These are phyloP conservation scores for Xylaria sp. DNA, from an alignment of 2,329 filamentous ascomycete genomes.

Conservation along the genomic window DNA sequence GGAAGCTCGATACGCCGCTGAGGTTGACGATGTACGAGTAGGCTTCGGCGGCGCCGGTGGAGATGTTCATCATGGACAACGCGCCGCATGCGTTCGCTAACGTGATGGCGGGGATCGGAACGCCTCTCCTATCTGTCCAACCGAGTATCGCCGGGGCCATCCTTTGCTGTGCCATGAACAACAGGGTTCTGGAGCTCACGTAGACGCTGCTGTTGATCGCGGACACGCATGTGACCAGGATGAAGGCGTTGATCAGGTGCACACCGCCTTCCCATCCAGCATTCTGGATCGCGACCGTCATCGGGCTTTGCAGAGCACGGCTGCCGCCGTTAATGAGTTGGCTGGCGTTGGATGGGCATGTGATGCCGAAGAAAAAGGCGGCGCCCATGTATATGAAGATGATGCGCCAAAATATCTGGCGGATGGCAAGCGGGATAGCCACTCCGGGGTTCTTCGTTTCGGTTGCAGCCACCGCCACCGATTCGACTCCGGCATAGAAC, in stretches of 20 bases:
- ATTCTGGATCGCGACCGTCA: conserved; percentile 74
- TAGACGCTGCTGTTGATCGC: conserved; percentile 78
- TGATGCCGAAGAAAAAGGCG: conserved; percentile 75
- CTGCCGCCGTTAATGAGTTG: conserved; percentile 63
- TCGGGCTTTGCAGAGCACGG: conserved; percentile 69
- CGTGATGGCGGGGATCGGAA: conserved; percentile 63
- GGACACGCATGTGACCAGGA: conserved; percentile 71
- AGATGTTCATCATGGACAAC: conserved; percentile 75
- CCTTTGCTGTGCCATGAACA: conserved; percentile 74
- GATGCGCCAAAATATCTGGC: conserved; percentile 64
- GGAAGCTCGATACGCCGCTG: conserved; percentile 69
- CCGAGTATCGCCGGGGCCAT: conserved; percentile 73
- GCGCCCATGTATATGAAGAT: conserved; percentile 68
- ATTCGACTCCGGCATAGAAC: conserved; percentile 68
- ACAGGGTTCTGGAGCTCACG: conserved; percentile 72
- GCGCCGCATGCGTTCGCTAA: conserved; percentile 72
- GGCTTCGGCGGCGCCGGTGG: conserved; percentile 65
- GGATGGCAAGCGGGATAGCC: conserved; percentile 60
- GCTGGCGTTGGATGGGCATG: conserved; percentile 69
- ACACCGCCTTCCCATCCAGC: conserved; percentile 74
- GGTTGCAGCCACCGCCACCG: conserved; percentile 61
- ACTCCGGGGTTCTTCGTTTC: conserved; percentile 61
- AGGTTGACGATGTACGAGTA: conserved; percentile 73
- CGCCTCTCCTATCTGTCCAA: conserved; percentile 65
- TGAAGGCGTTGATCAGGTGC: conserved; percentile 78